Conservation (phyloP, 306 rosid species). For the Coriaria nepalensis region DNA sequence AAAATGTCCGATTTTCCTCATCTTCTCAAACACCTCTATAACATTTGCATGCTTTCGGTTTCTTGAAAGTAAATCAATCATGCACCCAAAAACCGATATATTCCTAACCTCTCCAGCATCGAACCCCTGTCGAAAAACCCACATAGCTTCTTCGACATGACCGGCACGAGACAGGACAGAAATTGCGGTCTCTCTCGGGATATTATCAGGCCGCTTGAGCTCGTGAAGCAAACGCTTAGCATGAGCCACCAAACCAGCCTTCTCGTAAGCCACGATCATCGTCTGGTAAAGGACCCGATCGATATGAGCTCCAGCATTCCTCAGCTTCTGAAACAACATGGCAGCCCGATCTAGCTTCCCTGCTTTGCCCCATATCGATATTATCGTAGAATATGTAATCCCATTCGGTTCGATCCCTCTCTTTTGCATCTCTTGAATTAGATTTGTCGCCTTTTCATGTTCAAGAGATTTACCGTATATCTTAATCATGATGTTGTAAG, state of each 20-base stretch:
- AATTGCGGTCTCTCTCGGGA: conserved; percentile 77
- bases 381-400: conserved; percentile 78
- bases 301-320: conserved; percentile 73
- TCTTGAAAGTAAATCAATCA: conserved; percentile 66
- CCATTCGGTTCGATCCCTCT: conserved; percentile 79
- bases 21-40: conserved; percentile 75
- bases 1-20: conserved; percentile 63
- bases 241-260: conserved; percentile 78
- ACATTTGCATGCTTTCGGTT: conserved; percentile 54
- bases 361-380: conserved; percentile 87
- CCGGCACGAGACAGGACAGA: conserved; percentile 76
- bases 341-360: conserved; percentile 84
- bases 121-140: conserved; percentile 88
- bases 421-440: conserved; percentile 78
- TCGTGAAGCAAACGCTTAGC: conserved; percentile 84
- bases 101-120: conserved; percentile 62
- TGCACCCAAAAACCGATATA: conserved; percentile 61
- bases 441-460: conserved; percentile 80
- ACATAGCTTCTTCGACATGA: conserved; percentile 75
- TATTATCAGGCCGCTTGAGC: conserved; percentile 52
- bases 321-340: conserved; percentile 71
- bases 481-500: conserved; percentile 84
- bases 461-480: conserved; percentile 79
- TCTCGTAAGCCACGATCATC: conserved; percentile 86
- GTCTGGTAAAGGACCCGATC: conserved; percentile 86